phyloP scores from a whole-genome alignment of 306 rosid species.

The Purshia tridentata region DNA sequence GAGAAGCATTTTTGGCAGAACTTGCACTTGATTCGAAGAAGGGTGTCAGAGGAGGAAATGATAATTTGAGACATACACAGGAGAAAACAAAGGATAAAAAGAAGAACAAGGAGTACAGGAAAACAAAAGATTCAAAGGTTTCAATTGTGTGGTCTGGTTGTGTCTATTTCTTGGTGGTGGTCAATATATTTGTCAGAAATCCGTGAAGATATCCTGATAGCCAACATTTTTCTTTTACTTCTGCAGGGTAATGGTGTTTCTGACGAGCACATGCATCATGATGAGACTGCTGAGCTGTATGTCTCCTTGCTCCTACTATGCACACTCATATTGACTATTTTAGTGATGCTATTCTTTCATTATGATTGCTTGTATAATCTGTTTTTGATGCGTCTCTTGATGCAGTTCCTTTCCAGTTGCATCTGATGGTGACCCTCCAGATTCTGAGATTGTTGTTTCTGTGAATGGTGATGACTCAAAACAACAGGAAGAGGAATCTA shows the following conservation, averaged over 20 bases:
- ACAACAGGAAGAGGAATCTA: slow-evolving; percentile 72
- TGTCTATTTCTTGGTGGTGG: slow-evolving; percentile 32
- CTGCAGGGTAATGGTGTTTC: slow-evolving; percentile 56
- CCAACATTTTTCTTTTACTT: slow-evolving; percentile 12
- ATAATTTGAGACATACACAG: slow-evolving; percentile 51
- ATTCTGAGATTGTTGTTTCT: slow-evolving; percentile 49
- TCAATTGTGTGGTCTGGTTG: slow-evolving; percentile 26
- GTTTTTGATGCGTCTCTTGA: slow-evolving; percentile 27
- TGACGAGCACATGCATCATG: slow-evolving; percentile 40
- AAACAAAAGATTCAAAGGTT: slow-evolving; percentile 84
- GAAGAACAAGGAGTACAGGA: slow-evolving; percentile 74
- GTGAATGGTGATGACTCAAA: slow-evolving; percentile 51
- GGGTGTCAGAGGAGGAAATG: slow-evolving; percentile 68
- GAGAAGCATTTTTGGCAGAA: slow-evolving; percentile 96
- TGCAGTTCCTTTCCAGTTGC: slow-evolving; percentile 61
- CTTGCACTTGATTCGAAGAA: slow-evolving; percentile 89
- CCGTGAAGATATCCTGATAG: slow-evolving; percentile 28
- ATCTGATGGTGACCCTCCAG: slow-evolving; percentile 51
- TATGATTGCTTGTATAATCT: slow-evolving; percentile 19
- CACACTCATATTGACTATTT: slow-evolving; percentile 7
- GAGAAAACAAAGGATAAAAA: slow-evolving; percentile 90
- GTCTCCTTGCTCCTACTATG: slow-evolving; percentile 24
- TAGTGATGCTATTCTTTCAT: slow-evolving; percentile 17
- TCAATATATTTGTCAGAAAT: slow-evolving; percentile 6
- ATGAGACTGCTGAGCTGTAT: slow-evolving; percentile 49